Percentiles rank a stretch among this genome's conserved stretches.
Evolutionary conservation across 2,329 filamentous ascomycete genomes (phyloP).

Genomic region (Colletotrichum sp.): DNA sequence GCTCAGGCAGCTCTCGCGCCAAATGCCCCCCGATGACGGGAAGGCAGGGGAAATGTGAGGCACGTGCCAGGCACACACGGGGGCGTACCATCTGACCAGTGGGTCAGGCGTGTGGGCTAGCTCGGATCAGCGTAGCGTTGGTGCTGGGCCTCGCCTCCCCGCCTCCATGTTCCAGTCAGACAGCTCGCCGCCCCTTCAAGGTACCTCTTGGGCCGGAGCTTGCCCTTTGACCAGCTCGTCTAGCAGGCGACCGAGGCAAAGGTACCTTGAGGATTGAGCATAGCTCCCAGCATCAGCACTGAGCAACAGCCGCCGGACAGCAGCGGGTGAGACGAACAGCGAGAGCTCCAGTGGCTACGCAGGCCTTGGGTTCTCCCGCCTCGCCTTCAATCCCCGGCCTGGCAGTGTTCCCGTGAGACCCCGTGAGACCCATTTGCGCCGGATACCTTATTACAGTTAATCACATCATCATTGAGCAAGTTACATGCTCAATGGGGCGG

Average conservation of each 20-base stretch:
- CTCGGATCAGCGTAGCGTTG: conserved; percentile 20
- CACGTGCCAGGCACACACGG: conserved; percentile 20
- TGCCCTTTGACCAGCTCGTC: not conserved
- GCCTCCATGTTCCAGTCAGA: conserved; percentile 18
- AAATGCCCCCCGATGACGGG: conserved; percentile 12
- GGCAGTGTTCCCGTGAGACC: not conserved
- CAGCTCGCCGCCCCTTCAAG: not conserved
- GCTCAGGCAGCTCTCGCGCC: not conserved
- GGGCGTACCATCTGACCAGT: conserved; percentile 17
- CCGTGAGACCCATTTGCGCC: not conserved
- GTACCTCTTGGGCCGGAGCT: not conserved
- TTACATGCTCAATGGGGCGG: not conserved
- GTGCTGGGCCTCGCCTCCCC: conserved; percentile 19
- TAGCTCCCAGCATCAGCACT: not conserved
- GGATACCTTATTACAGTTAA: conserved; percentile 8
- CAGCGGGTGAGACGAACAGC: not conserved
- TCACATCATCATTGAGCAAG: conserved; percentile 10
- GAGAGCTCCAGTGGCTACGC: conserved; percentile 2
- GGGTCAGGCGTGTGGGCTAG: conserved; percentile 18
- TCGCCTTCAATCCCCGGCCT: conserved; percentile 4
- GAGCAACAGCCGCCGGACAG: not conserved
- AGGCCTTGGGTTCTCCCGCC: conserved; percentile 6
- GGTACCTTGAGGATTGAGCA: not conserved
- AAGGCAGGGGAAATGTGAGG: conserved; percentile 8
- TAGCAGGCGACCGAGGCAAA: not conserved